Percentiles rank a stretch among this genome's conserved stretches.
Conservation (phyloP, 192 early-diverging fungal genomes). For the Borealophlyctis nickersoniae region DNA sequence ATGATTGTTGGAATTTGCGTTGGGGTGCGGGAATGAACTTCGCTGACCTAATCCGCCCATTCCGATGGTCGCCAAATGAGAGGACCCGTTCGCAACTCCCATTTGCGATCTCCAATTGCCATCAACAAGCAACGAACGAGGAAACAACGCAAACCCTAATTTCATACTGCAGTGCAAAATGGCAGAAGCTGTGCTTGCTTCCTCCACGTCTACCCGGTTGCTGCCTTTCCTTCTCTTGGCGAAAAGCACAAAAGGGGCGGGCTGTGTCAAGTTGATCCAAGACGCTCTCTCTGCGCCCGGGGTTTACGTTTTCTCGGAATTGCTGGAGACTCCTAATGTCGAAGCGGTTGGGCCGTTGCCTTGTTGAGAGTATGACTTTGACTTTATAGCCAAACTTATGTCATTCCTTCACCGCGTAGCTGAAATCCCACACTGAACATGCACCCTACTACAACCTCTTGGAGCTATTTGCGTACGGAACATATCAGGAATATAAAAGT, state of each 20-base stretch:
- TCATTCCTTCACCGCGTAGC: slow-evolving; percentile 11
- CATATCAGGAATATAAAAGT: slow-evolving; percentile 75
- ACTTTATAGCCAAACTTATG: slow-evolving; percentile 21
- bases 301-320: slow-evolving; percentile 75
- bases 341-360: slow-evolving; percentile 49
- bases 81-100: too few species aligned
- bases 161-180: too few species aligned
- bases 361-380: slow-evolving; percentile 1
- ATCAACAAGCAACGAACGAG: too few species aligned
- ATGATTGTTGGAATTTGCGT: too few species aligned
- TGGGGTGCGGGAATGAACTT: too few species aligned
- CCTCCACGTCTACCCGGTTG: slow-evolving; percentile 37
- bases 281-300: slow-evolving; percentile 69
- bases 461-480: slow-evolving; percentile 78
- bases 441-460: slow-evolving; percentile 53
- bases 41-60: too few species aligned
- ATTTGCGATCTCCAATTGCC: too few species aligned
- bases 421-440: slow-evolving; percentile 35
- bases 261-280: slow-evolving; percentile 65
- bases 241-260: slow-evolving; percentile 76
- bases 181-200: slow-evolving; percentile 27
- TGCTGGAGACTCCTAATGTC: slow-evolving; percentile 68
- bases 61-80: too few species aligned
- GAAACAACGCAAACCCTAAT: too few species aligned
- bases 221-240: slow-evolving; percentile 71